Conservation (phyloP, 2,329 filamentous ascomycete genomes). For the Colletotrichum sansevieriae region DNA sequence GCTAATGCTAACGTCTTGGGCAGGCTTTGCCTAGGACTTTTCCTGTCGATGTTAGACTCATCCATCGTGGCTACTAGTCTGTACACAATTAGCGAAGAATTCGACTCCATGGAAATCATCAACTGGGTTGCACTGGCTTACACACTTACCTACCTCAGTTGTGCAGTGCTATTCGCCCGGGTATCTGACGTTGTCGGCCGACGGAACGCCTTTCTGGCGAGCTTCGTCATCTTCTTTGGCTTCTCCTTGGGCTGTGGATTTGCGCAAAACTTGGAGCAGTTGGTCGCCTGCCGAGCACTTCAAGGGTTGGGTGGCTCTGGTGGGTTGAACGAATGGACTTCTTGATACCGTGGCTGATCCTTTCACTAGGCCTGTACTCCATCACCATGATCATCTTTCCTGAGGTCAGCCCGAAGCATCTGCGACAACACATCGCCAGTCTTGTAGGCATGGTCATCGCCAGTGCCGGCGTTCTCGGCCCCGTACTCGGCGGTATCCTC, state of each 20-base stretch:
- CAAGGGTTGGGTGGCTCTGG: constrained; percentile 66
- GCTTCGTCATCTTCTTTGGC: constrained; percentile 66
- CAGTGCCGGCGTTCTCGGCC: constrained; percentile 63
- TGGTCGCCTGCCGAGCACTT: constrained; percentile 54
- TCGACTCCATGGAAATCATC: constrained; percentile 58
- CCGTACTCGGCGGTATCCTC: constrained; percentile 64
- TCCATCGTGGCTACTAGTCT: constrained; percentile 72
- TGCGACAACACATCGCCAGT: constrained; percentile 59
- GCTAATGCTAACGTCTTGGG: not conserved
- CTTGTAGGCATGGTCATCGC: constrained; percentile 64
- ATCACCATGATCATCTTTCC: constrained; percentile 68
- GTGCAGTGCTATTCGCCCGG: constrained; percentile 67
- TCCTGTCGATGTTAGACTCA: constrained; percentile 70
- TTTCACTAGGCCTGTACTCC: constrained; percentile 62
- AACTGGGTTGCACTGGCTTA: constrained; percentile 70
- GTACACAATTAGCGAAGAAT: constrained; percentile 66
- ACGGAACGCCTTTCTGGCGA: constrained; percentile 62
- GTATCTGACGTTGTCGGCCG: constrained; percentile 68
- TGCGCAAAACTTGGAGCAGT: constrained; percentile 55
- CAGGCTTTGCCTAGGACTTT: constrained; percentile 65
- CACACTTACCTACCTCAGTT: constrained; percentile 69
- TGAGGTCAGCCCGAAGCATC: constrained; percentile 59
- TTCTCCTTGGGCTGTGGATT: constrained; percentile 70
- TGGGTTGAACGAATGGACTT: constrained; percentile 43
- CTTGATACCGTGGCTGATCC: constrained; percentile 25